Evolutionary conservation across 371 early-diverging fungal species (phyloP).

Genomic region (Mucor sp.): DNA sequence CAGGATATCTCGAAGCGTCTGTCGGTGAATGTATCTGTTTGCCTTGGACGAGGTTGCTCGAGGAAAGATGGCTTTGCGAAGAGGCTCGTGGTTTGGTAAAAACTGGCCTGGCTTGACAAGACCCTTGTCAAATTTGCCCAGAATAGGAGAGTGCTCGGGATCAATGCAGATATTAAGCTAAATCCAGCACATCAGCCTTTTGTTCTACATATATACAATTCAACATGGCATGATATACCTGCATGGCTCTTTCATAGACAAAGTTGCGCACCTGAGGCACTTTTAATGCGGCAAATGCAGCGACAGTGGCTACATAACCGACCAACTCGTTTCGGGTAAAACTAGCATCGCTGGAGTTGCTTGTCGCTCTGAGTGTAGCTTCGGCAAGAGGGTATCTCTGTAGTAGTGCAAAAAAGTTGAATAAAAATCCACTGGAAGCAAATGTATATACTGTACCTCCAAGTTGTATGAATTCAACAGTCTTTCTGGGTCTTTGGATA

Average conservation of each 20-base stretch:
- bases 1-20: conserved; percentile 2
- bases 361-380: conserved; percentile 11
- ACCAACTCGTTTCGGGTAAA: neutral
- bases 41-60: neutral
- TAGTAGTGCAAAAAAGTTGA: neutral
- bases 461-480: conserved; percentile 35
- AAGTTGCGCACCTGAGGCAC: conserved; percentile 14
- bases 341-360: conserved; percentile 9
- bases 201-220: neutral
- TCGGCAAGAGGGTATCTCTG: conserved; percentile 21
- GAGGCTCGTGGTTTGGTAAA: conserved; percentile 8
- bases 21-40: neutral
- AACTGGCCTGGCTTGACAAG: conserved; percentile 16
- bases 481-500: conserved; percentile 26
- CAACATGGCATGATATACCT: conserved; percentile 12
- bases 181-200: neutral
- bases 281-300: neutral
- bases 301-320: neutral
- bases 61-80: conserved; percentile 11
- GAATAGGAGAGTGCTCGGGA: neutral
- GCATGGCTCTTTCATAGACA: conserved; percentile 14
- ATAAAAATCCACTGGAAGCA: neutral
- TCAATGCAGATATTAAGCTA: conserved; percentile 5
- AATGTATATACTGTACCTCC: conserved; percentile 24
- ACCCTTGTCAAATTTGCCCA: conserved; percentile 17